Evolutionary conservation across 495 filamentous ascomycete genomes (phyloP), one percentile per base, ranked within the genome.

Genomic region (Daldinia concentrica): DNA sequence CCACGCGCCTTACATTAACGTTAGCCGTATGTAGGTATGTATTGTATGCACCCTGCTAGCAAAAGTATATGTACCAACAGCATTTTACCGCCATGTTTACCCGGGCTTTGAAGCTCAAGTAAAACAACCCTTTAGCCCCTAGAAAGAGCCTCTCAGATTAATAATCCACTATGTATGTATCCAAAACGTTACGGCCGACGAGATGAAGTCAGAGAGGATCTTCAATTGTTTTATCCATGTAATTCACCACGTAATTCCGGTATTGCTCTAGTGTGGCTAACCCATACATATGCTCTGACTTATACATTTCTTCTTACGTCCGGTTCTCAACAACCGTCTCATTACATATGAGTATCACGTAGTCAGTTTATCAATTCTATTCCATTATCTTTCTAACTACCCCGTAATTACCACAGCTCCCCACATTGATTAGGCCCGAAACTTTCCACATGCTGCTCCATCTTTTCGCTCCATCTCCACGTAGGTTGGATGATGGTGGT

Each of bases 1-100:
- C 60, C 57, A 65, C 60, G 68, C 26, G 60, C 50, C 48, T 67
- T 59, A 57, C 58, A 27, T 29, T 4, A 34, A 34, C 32, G 32
- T 34, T 34, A 34, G 32, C 41, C 62, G 34, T 51, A n/a, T n/a
- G n/a, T n/a, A n/a, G n/a, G n/a, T n/a, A n/a, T n/a, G n/a, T n/a
- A n/a, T n/a, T n/a, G n/a, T n/a, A 34, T 34, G 50, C 50, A 24
- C 37, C 45, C 17, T 32, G 15, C 26, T 14, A 32, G 48, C 22
- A 30, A 19, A n/a, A n/a, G n/a, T n/a, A n/a, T n/a, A 29, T 50
- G 8, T 48, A 48, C 36, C 51, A 29, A 62, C 39, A 57, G 34
- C 50, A 29, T 57, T 57, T 37, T 50, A 50, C 51, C 58, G 41
- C 17, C 36, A 27, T 62, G 51, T 51, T 62, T 56, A 43, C 26